Percentiles rank a stretch among this genome's conserved stretches.
phyloP scores from a whole-genome alignment of 345 rosid species.

The Syzygium aromaticum region DNA sequence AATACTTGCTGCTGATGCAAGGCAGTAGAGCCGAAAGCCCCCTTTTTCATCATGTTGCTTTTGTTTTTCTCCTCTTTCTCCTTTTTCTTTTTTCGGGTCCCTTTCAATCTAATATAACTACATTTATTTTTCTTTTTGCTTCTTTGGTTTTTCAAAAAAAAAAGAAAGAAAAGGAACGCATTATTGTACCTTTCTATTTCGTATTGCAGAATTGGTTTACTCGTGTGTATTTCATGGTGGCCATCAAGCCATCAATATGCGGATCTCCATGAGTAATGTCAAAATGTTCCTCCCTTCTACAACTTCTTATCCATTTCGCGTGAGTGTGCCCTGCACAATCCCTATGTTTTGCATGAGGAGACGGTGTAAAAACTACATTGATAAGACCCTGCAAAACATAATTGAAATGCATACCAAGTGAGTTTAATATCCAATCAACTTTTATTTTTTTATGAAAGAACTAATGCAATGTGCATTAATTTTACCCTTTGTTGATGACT shows the following conservation, averaged over 20 bases:
- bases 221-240: not conserved
- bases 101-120: not conserved
- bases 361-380: not conserved
- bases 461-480: not conserved
- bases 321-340: not conserved
- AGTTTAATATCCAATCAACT: not conserved
- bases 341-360: not conserved
- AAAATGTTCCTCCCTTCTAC: not conserved
- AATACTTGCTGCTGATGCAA: not conserved
- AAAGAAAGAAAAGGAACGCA: too few species aligned
- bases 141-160: not conserved
- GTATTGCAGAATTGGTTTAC: not conserved
- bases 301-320: not conserved
- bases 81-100: not conserved
- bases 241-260: not conserved
- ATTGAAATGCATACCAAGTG: not conserved
- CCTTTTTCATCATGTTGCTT: not conserved
- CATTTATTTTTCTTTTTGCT: not conserved
- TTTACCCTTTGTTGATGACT: not conserved
- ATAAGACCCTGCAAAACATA: not conserved
- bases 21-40: too few species aligned
- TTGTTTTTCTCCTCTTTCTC: not conserved
- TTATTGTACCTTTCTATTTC: not conserved
- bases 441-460: not conserved
- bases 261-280: not conserved